Evolutionary conservation across 495 filamentous ascomycete species (phyloP), one percentile per base, ranked within the genome.

Genomic region (Xylaria sp.): DNA sequence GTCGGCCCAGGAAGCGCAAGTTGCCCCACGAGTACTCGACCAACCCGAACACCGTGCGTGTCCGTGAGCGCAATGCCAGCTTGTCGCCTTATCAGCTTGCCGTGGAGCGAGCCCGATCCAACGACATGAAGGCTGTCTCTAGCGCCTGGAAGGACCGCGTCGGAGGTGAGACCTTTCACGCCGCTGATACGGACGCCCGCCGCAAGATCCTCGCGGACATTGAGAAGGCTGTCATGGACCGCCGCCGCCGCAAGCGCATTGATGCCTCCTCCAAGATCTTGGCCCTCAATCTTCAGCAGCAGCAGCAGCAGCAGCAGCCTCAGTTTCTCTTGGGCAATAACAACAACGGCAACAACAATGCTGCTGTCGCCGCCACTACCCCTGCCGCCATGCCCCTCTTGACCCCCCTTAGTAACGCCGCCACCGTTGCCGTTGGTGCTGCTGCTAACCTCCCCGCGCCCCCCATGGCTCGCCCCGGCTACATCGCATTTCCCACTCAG

Each of bases 181-280:
- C 17, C 24, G 33, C 68, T 2, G 1, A 21, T 1, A 15, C 15
- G 14, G 44, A 29, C 17, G 24, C 9, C 24, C 31, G 57, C 11
- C 57, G 57, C 33, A 29, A 2, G 29, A 58, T 65, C 24, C 46
- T 71, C 14, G 46, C 35, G 11, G 17, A 55, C 0, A 29, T 59
- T 0, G 61, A 71, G 59, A 55, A 55, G 17, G 2, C 12, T 0
- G 17, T 71, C 61, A 50, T 53, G 31, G 48, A 65, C 19, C 61
- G 69, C 17, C 68, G 69, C 14, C 59, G 69, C 17, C n/a, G 19
- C n/a, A 64, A 65, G 58, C 33, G 33, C 11, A 65, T 65, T 24
- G 69, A 71, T 21, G n/a, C n/a, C 11, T 17, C 29, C 2, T 53
- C 61, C 35, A 71, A 65, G 41, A 44, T 65, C 19, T n/a, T n/a